These are phyloP conservation scores for Fraxinus floribunda DNA, from an alignment of 305 asterid genomes.

Conservation along the genomic window DNA sequence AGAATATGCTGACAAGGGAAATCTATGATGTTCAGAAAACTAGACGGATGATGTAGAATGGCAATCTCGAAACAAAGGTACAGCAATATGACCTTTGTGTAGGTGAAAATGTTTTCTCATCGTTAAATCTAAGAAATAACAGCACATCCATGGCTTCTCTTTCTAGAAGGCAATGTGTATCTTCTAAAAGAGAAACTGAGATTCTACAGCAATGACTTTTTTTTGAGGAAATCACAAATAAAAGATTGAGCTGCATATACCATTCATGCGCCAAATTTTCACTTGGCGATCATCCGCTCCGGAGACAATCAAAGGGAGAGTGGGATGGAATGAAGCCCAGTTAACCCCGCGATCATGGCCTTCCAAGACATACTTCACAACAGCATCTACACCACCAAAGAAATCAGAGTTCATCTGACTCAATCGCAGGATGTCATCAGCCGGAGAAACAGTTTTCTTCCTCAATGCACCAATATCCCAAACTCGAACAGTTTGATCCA, in stretches of 20 bases:
- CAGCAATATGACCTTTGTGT: not conserved
- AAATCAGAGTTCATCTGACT: not conserved
- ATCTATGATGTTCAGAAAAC: not conserved
- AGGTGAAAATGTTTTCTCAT: not conserved
- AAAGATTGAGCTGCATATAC: constrained; percentile 24
- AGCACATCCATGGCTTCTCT: not conserved
- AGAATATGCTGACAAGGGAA: not conserved
- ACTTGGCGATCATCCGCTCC: constrained; percentile 65
- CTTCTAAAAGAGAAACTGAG: not conserved
- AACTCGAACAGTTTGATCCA: constrained; percentile 4
- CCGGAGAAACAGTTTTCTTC: constrained; percentile 1
- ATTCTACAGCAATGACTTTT: not conserved
- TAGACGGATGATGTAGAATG: not conserved
- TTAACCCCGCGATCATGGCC: constrained; percentile 63
- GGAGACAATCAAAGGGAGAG: constrained; percentile 56
- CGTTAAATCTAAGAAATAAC: constrained; percentile 3
- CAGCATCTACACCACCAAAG: constrained; percentile 35
- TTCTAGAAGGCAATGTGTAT: not conserved
- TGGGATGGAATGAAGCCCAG: constrained; percentile 60
- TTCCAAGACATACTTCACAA: constrained; percentile 55
- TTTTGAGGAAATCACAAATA: not conserved
- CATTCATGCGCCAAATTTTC: constrained; percentile 61
- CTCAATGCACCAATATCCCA: constrained; percentile 7
- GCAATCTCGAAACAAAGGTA: not conserved
- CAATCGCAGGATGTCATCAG: constrained; percentile 1